These are phyloP conservation scores for Symbiodinium natans DNA, from an alignment of 73 alveolate genomes.

Conservation along the genomic window DNA sequence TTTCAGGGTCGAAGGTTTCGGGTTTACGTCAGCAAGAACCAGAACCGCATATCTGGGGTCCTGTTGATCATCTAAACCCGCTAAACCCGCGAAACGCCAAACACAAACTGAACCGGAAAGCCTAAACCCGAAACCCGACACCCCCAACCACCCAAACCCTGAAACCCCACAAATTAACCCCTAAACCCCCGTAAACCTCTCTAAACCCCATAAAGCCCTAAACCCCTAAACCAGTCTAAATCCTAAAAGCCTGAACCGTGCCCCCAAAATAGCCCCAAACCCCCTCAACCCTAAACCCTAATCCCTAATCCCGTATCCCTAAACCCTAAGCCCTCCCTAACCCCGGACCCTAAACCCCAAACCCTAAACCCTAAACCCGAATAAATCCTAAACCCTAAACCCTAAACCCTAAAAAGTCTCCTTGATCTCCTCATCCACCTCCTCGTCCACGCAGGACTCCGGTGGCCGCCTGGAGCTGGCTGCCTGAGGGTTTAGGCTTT, in stretches of 20 bases:
- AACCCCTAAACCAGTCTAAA: background rate
- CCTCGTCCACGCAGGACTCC: background rate
- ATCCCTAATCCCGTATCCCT: background rate
- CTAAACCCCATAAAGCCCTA: background rate
- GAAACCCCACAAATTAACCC: background rate
- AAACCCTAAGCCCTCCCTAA: background rate
- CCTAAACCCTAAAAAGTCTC: background rate
- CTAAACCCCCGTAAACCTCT: background rate
- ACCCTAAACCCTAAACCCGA: background rate
- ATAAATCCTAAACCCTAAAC: background rate
- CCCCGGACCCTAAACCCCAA: background rate
- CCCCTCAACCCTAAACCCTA: background rate
- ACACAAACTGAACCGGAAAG: background rate
- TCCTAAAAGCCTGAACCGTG: background rate
- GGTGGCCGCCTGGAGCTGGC: background rate
- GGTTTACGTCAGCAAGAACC: no score
- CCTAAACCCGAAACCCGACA: background rate
- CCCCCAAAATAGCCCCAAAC: no score
- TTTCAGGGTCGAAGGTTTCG: no score
- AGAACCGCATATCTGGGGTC: no score
- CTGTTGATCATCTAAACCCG: no score
- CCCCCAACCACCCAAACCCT: background rate
- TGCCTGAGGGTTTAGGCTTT: no score
- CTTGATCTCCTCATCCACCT: constrained; percentile 18
- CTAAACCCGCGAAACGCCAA: background rate